phyloP scores from a whole-genome alignment of 371 early-diverging fungal species.

The Mortierella sp. region DNA sequence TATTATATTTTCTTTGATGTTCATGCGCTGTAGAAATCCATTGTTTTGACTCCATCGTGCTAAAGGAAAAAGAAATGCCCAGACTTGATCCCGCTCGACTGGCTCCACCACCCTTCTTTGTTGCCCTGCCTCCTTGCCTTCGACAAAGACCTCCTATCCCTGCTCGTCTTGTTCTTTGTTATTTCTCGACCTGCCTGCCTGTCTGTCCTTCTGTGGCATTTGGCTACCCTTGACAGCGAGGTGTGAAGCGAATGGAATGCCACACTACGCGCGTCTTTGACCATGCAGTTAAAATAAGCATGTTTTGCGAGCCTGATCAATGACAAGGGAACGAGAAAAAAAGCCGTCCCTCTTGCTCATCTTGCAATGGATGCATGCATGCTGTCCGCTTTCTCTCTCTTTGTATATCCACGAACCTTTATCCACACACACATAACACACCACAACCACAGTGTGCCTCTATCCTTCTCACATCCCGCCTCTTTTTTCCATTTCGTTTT shows the following conservation, averaged over 20 bases:
- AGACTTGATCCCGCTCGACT: background rate
- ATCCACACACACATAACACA: background rate
- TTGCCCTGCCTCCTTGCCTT: too few species aligned
- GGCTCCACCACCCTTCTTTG: background rate
- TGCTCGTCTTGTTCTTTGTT: background rate
- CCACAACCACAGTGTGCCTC: background rate
- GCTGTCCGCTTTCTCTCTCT: background rate
- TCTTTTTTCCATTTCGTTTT: too few species aligned
- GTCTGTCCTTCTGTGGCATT: background rate
- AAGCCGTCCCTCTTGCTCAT: background rate
- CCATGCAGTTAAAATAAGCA: background rate
- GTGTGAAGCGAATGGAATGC: background rate
- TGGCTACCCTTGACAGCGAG: background rate
- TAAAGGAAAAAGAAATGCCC: background rate
- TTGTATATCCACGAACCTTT: background rate
- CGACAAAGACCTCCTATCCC: background rate
- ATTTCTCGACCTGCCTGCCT: too few species aligned
- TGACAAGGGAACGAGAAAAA: background rate
- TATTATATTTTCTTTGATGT: too few species aligned
- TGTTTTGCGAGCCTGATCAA: background rate
- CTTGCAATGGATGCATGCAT: background rate
- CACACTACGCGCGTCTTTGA: too few species aligned
- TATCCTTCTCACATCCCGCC: background rate
- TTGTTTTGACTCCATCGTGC: too few species aligned
- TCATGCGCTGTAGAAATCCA: too few species aligned